phyloP scores from a whole-genome alignment of 1,139 yeast species.

The Magnusiomyces sp. region DNA sequence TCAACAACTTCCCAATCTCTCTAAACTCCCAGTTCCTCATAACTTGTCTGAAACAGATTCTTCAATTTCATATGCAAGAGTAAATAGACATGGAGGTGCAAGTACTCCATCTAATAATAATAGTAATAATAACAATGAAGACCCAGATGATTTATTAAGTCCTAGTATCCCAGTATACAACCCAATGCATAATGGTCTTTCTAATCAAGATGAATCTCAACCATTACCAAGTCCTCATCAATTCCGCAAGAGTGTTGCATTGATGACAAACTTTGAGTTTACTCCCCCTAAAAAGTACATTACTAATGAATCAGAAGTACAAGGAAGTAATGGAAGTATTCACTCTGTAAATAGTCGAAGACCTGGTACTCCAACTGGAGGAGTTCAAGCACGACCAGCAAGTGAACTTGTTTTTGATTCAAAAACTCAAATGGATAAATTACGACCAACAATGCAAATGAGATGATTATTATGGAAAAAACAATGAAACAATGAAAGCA shows the following conservation, averaged over 20 bases:
- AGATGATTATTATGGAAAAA: background rate
- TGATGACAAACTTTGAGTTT: constrained; percentile 26
- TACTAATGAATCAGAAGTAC: background rate
- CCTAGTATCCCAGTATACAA: constrained; percentile 17
- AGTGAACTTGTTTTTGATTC: constrained; percentile 23
- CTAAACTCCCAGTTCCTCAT: constrained; percentile 29
- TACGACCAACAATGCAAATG: constrained; percentile 27
- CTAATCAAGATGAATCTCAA: constrained; percentile 13
- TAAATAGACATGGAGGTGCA: too few relatives aligned
- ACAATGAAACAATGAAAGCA: too few relatives aligned
- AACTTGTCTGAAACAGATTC: constrained; percentile 25
- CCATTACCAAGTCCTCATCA: constrained; percentile 28
- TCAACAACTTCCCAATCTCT: constrained; percentile 21
- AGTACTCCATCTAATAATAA: background rate
- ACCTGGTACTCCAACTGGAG: background rate
- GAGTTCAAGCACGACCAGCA: constrained; percentile 10
- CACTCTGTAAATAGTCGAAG: background rate
- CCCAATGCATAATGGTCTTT: constrained; percentile 16
- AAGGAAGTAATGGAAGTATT: too few relatives aligned
- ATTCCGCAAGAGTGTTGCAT: constrained; percentile 26
- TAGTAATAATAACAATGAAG: too few relatives aligned
- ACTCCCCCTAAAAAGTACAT: constrained; percentile 28
- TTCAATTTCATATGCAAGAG: constrained; percentile 15
- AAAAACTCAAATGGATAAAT: constrained; percentile 20
- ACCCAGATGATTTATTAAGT: too few relatives aligned